These are phyloP conservation scores for Parachlorella kessleri DNA, from an alignment of 139 green algal species.

Conservation along the genomic window DNA sequence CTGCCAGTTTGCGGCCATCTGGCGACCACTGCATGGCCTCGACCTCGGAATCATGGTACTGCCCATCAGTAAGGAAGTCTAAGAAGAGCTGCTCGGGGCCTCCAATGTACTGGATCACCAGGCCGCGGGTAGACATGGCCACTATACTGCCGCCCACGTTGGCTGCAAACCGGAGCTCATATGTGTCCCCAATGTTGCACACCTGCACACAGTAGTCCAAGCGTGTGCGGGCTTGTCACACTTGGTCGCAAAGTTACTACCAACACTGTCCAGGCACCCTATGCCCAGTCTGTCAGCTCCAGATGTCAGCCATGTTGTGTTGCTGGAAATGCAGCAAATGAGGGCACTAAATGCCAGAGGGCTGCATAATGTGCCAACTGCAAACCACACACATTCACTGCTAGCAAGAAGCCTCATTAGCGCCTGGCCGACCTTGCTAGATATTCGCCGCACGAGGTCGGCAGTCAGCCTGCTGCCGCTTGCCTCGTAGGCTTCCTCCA, in stretches of 20 bases:
- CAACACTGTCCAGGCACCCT: too few species aligned
- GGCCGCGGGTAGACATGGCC: not conserved
- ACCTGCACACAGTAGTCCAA: not conserved
- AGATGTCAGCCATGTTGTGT: not conserved
- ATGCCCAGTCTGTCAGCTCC: not conserved
- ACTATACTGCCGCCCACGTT: not conserved
- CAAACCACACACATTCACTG: too few species aligned
- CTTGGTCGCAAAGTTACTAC: not conserved
- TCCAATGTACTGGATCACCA: not conserved
- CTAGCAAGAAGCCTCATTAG: too few species aligned
- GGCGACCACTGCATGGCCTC: conserved; percentile 23
- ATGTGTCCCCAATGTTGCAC: not conserved
- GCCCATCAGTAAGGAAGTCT: not conserved
- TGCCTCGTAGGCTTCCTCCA: not conserved
- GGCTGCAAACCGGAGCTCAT: conserved; percentile 5
- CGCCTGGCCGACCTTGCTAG: not conserved
- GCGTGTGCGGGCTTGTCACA: not conserved
- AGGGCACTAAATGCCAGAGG: not conserved
- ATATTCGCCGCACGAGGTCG: not conserved
- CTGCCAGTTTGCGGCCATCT: conserved; percentile 5
- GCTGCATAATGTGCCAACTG: not conserved
- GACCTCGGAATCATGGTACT: not conserved
- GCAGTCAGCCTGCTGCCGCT: not conserved
- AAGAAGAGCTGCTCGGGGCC: not conserved
- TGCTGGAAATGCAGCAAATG: not conserved